Conservation (phyloP, 2,329 filamentous ascomycete genomes). For the Nothophaeocryptopus gaeumannii region DNA sequence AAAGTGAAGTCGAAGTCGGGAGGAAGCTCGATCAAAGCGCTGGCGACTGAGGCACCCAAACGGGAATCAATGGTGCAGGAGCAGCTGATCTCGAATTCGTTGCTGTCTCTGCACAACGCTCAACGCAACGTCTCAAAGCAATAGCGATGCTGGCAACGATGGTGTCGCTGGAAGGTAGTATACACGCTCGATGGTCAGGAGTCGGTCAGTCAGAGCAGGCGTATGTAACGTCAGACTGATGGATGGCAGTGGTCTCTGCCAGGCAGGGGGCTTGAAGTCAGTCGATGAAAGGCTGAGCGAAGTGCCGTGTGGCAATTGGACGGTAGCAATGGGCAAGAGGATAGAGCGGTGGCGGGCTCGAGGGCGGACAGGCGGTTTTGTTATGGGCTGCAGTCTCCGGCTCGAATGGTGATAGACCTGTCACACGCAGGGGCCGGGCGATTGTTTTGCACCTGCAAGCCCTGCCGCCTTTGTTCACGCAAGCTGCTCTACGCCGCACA, state of each 20-base stretch:
- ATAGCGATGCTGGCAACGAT: conserved; percentile 10
- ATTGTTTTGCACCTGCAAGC: conserved; percentile 33
- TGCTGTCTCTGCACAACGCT: too few relatives aligned
- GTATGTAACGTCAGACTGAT: too few relatives aligned
- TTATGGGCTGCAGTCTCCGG: conserved; percentile 19
- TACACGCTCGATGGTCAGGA: background rate
- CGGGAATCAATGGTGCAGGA: background rate
- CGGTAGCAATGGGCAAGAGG: conserved; percentile 1
- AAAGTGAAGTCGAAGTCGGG: background rate
- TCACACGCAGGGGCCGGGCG: conserved; percentile 24
- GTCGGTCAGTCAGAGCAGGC: too few relatives aligned
- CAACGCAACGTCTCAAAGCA: background rate
- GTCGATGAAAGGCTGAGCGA: conserved; percentile 13
- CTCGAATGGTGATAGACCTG: conserved; percentile 15
- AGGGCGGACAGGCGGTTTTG: conserved; percentile 22
- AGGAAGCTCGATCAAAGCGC: background rate
- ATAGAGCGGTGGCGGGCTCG: conserved; percentile 17
- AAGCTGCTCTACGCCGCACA: background rate
- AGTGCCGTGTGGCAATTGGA: conserved; percentile 19
- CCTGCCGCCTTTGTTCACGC: conserved; percentile 31
- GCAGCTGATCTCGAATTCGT: too few relatives aligned
- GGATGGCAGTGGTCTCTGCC: too few relatives aligned
- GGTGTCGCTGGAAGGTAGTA: conserved; percentile 4
- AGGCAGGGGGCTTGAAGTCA: conserved; percentile 16
- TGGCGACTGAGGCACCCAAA: conserved; percentile 1